Evolutionary conservation across 208 protist genomes (phyloP), one percentile per base, ranked within the genome.

Genomic region (Willaertia magna): DNA sequence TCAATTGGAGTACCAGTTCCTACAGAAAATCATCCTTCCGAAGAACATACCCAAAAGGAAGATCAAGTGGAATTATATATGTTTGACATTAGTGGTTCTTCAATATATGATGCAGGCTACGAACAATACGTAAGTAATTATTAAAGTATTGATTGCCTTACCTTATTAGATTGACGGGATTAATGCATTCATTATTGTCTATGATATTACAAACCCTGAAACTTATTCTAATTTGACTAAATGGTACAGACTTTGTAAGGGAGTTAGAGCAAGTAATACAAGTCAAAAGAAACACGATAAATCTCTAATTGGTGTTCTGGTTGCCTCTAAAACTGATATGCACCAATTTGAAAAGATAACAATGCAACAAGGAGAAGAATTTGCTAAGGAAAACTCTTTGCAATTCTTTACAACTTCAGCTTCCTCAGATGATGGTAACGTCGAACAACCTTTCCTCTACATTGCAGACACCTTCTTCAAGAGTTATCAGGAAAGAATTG

Each of bases 101-200:
- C 40, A 34, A 47, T 81, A 7, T 81, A 81, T 51, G 76, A 81
- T 11, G 2, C 3, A 0, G 26, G 18, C 4, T 46, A 47, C 26
- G 20, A 40, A 20, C 12, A 40, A 47, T 78, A 78, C 30, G 74
- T 78, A 78, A 16, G 42, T 46, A 11, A 30, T 11, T 39, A 11
- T 39, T 39, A 40, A 74, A 74, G 6, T 30, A 39, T 26, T 76
- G 67, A 14, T 44, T 76, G 20, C 2, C 20, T 14, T 18, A 43
- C 40, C 1, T 12, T 12, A n/a, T 22, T 40, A 81, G 76, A 30
- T 81, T 1, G 76, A 81, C 11, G 44, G 30, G 26, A 39, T 47
- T 9, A 81, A 81, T 51, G 76, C 76, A 20, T 81, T 81, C 14
- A 51, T 81, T 18, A 81, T 81, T 39, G 76, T 81, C 6, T 81